A percentile compares a stretch with the other conserved stretches of the same genome.
phyloP scores from a whole-genome alignment of 2,329 filamentous ascomycete species.

The Colletotrichum sp. region DNA sequence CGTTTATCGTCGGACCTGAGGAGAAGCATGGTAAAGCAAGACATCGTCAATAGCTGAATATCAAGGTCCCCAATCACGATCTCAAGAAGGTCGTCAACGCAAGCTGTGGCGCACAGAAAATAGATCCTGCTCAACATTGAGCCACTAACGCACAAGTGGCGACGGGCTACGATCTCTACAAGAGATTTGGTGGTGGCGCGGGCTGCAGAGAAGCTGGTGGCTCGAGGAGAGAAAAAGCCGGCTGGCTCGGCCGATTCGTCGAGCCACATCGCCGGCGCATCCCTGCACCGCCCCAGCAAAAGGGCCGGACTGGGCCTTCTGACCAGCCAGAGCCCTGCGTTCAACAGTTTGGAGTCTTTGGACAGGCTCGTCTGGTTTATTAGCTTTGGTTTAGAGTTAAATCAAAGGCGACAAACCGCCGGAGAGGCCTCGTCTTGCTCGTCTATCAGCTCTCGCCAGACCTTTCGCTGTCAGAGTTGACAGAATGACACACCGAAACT shows the following conservation, averaged over 20 bases:
- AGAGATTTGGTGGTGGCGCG: neutral
- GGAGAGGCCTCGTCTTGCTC: neutral
- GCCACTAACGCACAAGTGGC: neutral
- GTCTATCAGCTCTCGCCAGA: neutral
- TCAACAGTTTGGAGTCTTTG: neutral
- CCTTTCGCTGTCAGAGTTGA: neutral
- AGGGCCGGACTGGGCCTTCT: neutral
- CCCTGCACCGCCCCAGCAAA: slow-evolving; percentile 14
- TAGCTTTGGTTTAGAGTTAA: slow-evolving; percentile 10
- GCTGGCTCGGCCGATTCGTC: slow-evolving; percentile 15
- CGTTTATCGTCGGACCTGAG: neutral
- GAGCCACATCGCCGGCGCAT: neutral
- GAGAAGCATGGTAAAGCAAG: neutral
- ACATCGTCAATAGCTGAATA: neutral
- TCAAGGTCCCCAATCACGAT: neutral
- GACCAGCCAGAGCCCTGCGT: neutral
- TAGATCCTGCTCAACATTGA: neutral
- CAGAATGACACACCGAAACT: neutral
- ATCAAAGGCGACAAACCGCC: neutral
- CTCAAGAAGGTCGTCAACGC: neutral
- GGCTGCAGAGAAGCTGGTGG: neutral
- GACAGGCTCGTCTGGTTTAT: neutral
- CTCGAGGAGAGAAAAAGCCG: neutral
- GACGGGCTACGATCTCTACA: neutral
- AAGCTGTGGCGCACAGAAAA: neutral